Percentiles rank a stretch among this genome's conserved stretches.
Conservation (phyloP, 139 green algal genomes). For the Auxenochlorella pyrenoidosa region DNA sequence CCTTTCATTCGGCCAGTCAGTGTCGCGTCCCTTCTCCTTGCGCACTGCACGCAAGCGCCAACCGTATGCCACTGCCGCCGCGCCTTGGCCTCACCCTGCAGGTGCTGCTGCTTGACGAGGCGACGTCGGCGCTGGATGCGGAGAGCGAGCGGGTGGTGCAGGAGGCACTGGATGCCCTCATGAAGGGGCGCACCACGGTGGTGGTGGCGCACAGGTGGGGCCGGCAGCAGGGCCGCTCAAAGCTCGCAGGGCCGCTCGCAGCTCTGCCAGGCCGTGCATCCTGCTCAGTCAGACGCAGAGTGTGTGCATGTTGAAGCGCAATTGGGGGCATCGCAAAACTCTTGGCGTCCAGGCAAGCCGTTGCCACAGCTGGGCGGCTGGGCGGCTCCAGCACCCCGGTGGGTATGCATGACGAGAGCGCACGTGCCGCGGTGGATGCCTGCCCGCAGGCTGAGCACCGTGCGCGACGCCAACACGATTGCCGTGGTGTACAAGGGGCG, state of each 20-base stretch:
- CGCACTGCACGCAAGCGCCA: no score
- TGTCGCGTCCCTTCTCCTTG: no score
- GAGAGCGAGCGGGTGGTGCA: slow-evolving; percentile 67
- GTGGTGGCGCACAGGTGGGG: slow-evolving; percentile 83
- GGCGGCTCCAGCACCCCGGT: no score
- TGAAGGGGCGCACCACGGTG: slow-evolving; percentile 83
- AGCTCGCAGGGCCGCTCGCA: no score
- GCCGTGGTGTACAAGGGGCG: slow-evolving; percentile 75
- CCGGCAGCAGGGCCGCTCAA: no score
- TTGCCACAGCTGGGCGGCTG: no score
- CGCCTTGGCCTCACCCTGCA: no score
- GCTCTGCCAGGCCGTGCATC: not conserved
- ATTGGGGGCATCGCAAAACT: no score
- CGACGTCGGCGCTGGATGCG: slow-evolving; percentile 68
- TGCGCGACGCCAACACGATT: slow-evolving; percentile 85
- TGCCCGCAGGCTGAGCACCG: slow-evolving; percentile 72
- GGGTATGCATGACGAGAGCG: no score
- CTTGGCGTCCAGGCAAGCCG: no score
- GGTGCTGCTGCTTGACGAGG: slow-evolving; percentile 71
- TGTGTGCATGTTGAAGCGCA: not conserved
- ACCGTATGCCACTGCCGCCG: no score
- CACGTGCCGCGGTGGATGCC: not conserved
- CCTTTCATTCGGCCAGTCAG: no score
- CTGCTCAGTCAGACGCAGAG: not conserved
- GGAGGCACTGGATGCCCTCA: slow-evolving; percentile 65